Evolutionary conservation across 164 flowering plant species (phyloP).

Genomic region (Chimonanthus praecox): DNA sequence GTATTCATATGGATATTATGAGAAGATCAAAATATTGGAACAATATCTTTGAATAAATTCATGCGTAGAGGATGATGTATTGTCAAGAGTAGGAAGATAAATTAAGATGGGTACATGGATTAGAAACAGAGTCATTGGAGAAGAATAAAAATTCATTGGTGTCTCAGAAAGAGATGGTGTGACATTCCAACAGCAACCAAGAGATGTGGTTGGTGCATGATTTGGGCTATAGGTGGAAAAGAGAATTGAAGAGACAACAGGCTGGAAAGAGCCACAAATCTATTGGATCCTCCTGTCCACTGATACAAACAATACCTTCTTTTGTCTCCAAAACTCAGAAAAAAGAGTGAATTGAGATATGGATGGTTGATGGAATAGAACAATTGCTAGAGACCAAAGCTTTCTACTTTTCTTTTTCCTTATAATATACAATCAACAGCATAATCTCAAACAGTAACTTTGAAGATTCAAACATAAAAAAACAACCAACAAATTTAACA

Average conservation of each 20-base stretch:
- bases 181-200: slow-evolving; percentile 11
- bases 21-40: no score
- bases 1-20: no score
- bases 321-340: neutral
- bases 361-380: neutral
- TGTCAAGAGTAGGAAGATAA: no score
- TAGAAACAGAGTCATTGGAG: no score
- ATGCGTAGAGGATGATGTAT: no score
- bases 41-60: no score
- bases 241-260: slow-evolving; percentile 11
- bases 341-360: neutral
- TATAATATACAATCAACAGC: slow-evolving; percentile 2
- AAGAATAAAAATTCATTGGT: no score
- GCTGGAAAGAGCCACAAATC: slow-evolving; percentile 8
- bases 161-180: slow-evolving; percentile 2
- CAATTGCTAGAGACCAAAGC: slow-evolving; percentile 5
- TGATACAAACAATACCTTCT: slow-evolving; percentile 5
- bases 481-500: neutral
- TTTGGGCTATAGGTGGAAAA: slow-evolving; percentile 4
- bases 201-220: neutral
- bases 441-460: slow-evolving; percentile 6
- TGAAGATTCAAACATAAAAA: slow-evolving; percentile 5
- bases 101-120: no score
- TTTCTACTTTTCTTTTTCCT: slow-evolving; percentile 2
- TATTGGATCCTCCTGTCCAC: slow-evolving; percentile 12